Evolutionary conservation across 1,284 basidiomycete genomes (phyloP), one percentile per base, ranked within the genome.

Genomic region (Cutaneotrichosporon dermatis): DNA sequence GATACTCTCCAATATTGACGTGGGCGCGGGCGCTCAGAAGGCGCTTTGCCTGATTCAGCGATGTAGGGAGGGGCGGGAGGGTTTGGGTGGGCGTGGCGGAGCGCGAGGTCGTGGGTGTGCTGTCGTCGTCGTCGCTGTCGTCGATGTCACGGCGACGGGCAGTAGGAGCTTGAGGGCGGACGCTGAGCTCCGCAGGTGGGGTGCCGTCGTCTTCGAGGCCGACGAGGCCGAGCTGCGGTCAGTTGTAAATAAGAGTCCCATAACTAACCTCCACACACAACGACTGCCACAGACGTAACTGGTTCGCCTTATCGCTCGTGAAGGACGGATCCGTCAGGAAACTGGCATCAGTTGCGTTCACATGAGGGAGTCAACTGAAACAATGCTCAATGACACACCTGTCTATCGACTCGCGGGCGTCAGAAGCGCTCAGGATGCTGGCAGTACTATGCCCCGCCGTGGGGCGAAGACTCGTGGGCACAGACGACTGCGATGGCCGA

Each of bases 241-340:
- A 33, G 60, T 39, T 45, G 40, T 25, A 25, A 25, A 25, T 25
- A 2, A 10, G 15, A 6, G 53, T 25, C 25, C 25, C 25, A 25
- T 25, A 25, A 25, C 73, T 61, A 48, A 75, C 73, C 63, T 77
- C 75, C 48, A 75, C 63, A 50, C 73, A 76, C 25, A 77, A 61
- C 1, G 76, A 66, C 57, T 76, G 76, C 74, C 74, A 77, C 8
- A 77, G 59, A 11, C 68, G 64, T 8, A 77, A 64, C 58, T 74
- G 75, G 61, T 75, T 75, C 7, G 60, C 66, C 51, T 66, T 62
- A 40, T 64, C 63, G 11, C 59, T 56, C 58, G 66, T 70, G 51
- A 69, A 73, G 25, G 43, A 25, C 4, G 59, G 44, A 13, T 58
- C 57, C 6, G 7, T 15, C 35, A 64, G 51, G 52, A 64, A 64